Base-by-base conservation (phyloP, 805 yeast species). In the Myxozyma neotropica region DNA sequence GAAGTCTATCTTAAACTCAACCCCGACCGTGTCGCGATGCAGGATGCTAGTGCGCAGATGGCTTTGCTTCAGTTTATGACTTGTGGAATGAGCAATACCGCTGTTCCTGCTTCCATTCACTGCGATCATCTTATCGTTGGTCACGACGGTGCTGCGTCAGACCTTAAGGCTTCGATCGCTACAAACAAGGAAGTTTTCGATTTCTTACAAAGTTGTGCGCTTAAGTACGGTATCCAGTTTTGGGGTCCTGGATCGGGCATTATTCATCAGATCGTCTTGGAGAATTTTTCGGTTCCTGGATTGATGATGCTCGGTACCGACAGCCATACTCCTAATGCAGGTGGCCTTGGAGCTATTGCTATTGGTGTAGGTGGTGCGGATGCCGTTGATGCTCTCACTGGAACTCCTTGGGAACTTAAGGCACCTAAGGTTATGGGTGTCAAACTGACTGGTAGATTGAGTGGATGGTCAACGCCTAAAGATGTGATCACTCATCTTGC, bases 341-440 rank as follows among this genome's bases (percentile, higher is more conserved):
- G 97, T 82, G 97, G 97, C 79, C 83, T 92, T 72, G 97, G 97
- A 80, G 95, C 89, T 79, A 84, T 92, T 72, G 97, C 97, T 68
- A 92, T 92, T 69, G 98, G 97, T 83, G 97, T 93, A 69, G 98
- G 97, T 82, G 98, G 98, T 83, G 98, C 98, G 68, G 98, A 92
- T 77, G 97, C 97, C 65, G 98, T 92, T 69, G 98, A 92, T 75
- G 97, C 90, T 63, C 84, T 92, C 86, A 89, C 97, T 63, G 87
- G 88, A 72, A 82, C 90, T 68, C 87, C 98, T 58, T 92, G 98
- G 98, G 98, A 92, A 80, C 84, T 92, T 73, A 92, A 92, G 82
- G 97, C 97, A 61, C 98, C 98, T 72, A 90, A 89, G 80, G 83
- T 91, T 71, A 77, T 93, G 70, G 98, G 98, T 80, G 96, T 92